Percentiles rank a stretch among this genome's conserved stretches.
These are phyloP conservation scores for Saitozyma podzolica DNA, from an alignment of 768 basidiomycete species.

Conservation along the genomic window DNA sequence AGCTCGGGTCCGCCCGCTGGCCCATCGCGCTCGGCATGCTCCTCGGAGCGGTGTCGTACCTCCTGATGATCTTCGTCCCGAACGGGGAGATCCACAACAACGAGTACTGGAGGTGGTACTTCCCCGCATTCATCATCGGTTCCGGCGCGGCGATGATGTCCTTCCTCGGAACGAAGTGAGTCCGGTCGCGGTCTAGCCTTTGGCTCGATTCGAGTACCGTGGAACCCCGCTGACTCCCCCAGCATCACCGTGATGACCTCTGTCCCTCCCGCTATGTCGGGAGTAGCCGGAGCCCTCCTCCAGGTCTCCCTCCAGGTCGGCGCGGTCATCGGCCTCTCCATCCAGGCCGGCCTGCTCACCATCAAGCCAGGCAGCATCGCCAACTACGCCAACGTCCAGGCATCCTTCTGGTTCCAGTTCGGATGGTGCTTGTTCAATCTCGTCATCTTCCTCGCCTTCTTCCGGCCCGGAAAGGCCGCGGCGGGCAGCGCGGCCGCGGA, in stretches of 20 bases:
- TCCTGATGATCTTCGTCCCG: not conserved
- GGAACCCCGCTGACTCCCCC: too few relatives aligned
- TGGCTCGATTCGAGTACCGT: not conserved
- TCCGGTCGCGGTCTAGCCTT: not conserved
- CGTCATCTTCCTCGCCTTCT: slow-evolving; percentile 6
- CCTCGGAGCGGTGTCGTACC: not conserved
- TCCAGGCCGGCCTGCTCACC: slow-evolving; percentile 39
- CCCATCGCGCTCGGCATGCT: slow-evolving; percentile 13
- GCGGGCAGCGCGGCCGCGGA: too few relatives aligned
- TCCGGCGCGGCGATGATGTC: slow-evolving; percentile 1
- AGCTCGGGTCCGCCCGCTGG: slow-evolving; percentile 5
- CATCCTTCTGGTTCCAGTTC: slow-evolving; percentile 9
- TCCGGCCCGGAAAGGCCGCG: slow-evolving; percentile 2
- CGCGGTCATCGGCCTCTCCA: slow-evolving; percentile 60
- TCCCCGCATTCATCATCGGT: slow-evolving; percentile 15
- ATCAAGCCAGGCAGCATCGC: slow-evolving; percentile 3
- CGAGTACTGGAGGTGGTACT: slow-evolving; percentile 14
- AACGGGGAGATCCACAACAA: not conserved
- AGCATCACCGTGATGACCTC: slow-evolving; percentile 22
- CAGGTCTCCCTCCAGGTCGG: slow-evolving; percentile 22
- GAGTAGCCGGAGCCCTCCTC: slow-evolving; percentile 28
- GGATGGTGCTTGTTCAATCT: slow-evolving; percentile 13
- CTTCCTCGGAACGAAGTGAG: slow-evolving; percentile 10
- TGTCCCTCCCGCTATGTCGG: slow-evolving; percentile 18
- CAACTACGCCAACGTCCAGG: slow-evolving; percentile 14